A percentile compares a stretch with the other conserved stretches of the same genome.
These are phyloP conservation scores for Cladosporium phlei DNA, from an alignment of 2,329 filamentous ascomycete species.

Conservation along the genomic window DNA sequence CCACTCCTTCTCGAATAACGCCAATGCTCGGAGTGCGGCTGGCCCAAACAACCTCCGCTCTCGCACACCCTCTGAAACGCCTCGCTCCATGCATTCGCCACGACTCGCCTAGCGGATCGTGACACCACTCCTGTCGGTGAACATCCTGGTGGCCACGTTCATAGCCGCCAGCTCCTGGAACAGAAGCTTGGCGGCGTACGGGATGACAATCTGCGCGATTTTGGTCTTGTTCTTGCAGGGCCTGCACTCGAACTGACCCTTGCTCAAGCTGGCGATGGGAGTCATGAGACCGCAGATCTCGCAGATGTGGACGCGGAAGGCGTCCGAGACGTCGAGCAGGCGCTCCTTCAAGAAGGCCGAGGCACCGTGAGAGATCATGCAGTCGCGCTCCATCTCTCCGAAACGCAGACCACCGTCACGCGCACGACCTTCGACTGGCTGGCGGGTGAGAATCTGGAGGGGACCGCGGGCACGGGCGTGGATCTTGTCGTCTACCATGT, in stretches of 20 bases:
- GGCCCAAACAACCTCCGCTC: too few species aligned
- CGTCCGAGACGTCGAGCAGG: constrained; percentile 94
- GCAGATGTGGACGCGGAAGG: constrained; percentile 96
- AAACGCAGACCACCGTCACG: constrained; percentile 97
- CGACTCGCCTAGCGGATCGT: constrained; percentile 23
- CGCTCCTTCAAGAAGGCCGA: constrained; percentile 96
- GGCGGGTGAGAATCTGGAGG: constrained; percentile 92
- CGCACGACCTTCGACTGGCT: constrained; percentile 97
- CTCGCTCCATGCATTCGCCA: constrained; percentile 4
- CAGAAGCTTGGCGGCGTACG: constrained; percentile 93
- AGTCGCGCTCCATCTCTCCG: constrained; percentile 99
- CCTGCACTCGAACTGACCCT: constrained; percentile 92
- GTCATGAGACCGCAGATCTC: constrained; percentile 99
- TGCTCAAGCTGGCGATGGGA: constrained; percentile 94
- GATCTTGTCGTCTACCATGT: constrained; percentile 99
- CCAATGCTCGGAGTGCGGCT: too few species aligned
- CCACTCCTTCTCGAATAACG: too few species aligned
- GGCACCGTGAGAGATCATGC: constrained; percentile 99
- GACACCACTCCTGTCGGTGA: constrained; percentile 53
- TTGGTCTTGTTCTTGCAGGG: constrained; percentile 99
- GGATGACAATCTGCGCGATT: constrained; percentile 96
- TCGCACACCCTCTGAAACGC: too few species aligned
- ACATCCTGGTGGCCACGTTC: constrained; percentile 98
- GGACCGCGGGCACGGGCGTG: constrained; percentile 96
- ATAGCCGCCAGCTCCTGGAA: constrained; percentile 98